Evolutionary conservation across 768 basidiomycete species (phyloP), one percentile per base, ranked within the genome.

Genomic region (Tricholoma sp.): DNA sequence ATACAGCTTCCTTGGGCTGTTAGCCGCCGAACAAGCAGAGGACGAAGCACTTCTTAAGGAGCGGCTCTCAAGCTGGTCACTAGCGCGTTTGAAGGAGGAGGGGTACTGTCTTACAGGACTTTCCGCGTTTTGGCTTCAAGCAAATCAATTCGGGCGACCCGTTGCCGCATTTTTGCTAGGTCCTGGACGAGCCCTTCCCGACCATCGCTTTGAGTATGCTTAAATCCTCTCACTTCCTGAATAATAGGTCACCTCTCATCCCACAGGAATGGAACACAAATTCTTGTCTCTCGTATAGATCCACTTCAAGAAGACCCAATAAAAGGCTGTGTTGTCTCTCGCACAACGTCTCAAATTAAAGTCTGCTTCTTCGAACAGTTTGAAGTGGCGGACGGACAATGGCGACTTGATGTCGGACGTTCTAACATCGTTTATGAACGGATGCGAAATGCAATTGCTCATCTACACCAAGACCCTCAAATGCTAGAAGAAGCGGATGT

Each of bases 91-190:
- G 42, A 70, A 77, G 59, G 72, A 79, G n/a, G 86, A 88, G 61
- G 91, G 91, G 0, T 92, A 90, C 63, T 81, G 84, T 52, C 64
- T 94, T 32, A 85, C 83, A 0, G 82, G 75, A 15, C 71, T 92
- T 20, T 76, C 71, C 13, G 89, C 80, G 0, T 92, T 79, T 64
- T 91, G 88, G 89, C 66, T 86, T 37, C 77, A 83, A 55, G 76
- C 73, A n/a, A 80, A 77, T 20, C 79, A 81, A 54, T 85, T 81
- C 67, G 87, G 85, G 0, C 79, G 80, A 39, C 84, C 83, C 1
- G 78, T 87, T 6, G 90, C 88, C 0, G 76, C 78, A 2, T 92
- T 94, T 62, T 65, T 70, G 0, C 66, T 84, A 0, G 84, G 89
- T 32, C 82, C 89, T 15, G 88, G 89, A 1, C 60, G 84, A 2